Evolutionary conservation across 179 eudicot genomes (phyloP).

Genomic region (Patellifolia procumbens): DNA sequence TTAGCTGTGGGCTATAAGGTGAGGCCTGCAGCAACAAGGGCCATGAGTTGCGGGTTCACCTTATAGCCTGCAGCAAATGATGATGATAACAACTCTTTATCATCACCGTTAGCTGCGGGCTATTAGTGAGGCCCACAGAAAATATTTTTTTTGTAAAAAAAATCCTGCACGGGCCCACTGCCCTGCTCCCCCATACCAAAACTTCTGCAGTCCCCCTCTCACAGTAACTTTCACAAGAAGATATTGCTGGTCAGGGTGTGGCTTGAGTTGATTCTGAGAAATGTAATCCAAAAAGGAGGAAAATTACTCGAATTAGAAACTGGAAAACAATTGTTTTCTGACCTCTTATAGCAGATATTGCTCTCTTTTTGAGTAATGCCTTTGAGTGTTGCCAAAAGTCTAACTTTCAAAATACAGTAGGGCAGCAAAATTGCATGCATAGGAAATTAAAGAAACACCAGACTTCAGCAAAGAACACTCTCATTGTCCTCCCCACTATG

Average conservation of each 20-base stretch:
- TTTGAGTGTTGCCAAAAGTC: constrained; percentile 91
- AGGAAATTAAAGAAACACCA: constrained; percentile 56
- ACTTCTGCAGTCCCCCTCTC: no score
- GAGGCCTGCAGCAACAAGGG: no score
- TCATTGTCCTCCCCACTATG: constrained; percentile 48
- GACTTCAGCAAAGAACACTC: constrained; percentile 48
- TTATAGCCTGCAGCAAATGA: no score
- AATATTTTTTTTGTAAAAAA: no score
- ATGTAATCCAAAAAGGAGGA: constrained; percentile 83
- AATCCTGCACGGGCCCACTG: no score
- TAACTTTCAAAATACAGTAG: constrained; percentile 54
- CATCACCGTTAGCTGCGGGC: no score
- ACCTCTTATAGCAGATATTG: constrained; percentile 83
- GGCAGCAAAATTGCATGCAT: constrained; percentile 71
- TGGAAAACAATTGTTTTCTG: constrained; percentile 89
- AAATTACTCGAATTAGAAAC: constrained; percentile 80
- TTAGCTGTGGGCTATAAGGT: no score
- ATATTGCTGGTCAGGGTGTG: constrained; percentile 90
- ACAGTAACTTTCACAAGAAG: no score
- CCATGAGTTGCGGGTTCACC: no score
- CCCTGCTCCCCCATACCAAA: no score
- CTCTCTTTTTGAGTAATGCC: constrained; percentile 87
- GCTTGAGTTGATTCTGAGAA: constrained; percentile 76
- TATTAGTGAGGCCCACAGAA: no score
- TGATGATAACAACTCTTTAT: no score